Evolutionary conservation across 768 basidiomycete genomes (phyloP), one percentile per base, ranked within the genome.

Genomic region (Tricholoma sp.): DNA sequence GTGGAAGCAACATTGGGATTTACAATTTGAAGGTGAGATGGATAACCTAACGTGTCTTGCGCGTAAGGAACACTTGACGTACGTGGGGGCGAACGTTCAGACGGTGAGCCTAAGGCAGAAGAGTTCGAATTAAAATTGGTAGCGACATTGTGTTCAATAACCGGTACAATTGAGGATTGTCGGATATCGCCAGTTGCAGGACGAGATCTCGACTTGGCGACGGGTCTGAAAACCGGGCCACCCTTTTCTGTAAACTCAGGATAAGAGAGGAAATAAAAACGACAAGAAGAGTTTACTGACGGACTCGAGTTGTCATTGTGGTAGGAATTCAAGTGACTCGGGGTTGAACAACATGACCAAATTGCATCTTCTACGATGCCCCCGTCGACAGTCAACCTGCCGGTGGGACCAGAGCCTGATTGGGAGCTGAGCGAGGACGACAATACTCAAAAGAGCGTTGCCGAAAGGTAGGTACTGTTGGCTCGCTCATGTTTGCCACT

Each of bases 211-310:
- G 80, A 70, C 65, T 83, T 86, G 12, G 72, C 75, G 3, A 87
- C 76, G n/a, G 88, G 88, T 65, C 79, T 81, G 63, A 91, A 91
- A 54, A 89, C 68, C 5, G 83, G 78, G 7, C 79, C 76, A 14
- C 88, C 88, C 67, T 91, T 91, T 67, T 90, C 88, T 91, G 62
- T 35, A 18, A 54, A 24, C 50, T 39, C 52, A 3, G 61, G 49
- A 55, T 61, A 52, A 62, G 55, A n/a, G n/a, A 56, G 27, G 52
- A n/a, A 6, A 22, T 49, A 34, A 22, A 31, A 29, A 47, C 45
- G 39, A 16, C 16, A 46, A 18, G 56, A 52, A 55, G 5, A 51
- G 14, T 27, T 22, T 16, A 88, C 88, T 80, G 66, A 90, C 88
- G 88, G 67, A 82, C 81, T 68, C 81, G 75, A 60, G 77, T 80